These are phyloP conservation scores for Phialophora chinensis DNA, from an alignment of 2,329 filamentous ascomycete genomes.

Conservation along the genomic window DNA sequence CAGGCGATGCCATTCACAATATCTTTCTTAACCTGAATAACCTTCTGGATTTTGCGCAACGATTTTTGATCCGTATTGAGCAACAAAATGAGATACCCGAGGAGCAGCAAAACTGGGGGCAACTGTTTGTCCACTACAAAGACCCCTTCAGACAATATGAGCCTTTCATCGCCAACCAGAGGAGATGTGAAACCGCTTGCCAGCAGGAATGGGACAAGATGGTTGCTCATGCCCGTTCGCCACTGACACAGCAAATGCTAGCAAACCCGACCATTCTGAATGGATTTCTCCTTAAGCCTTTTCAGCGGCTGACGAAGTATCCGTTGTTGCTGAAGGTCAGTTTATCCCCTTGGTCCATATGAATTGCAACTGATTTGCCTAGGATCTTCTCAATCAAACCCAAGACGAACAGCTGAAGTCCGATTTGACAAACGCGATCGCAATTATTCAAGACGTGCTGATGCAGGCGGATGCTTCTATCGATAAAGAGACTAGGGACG, in stretches of 20 bases:
- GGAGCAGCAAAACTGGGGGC: conserved; percentile 86
- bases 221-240: conserved; percentile 68
- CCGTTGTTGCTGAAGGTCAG: conserved; percentile 82
- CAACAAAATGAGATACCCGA: conserved; percentile 86
- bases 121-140: conserved; percentile 83
- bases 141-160: conserved; percentile 92
- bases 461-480: conserved; percentile 89
- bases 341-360: conserved; percentile 21
- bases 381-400: conserved; percentile 87
- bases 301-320: conserved; percentile 94
- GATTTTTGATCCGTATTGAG: conserved; percentile 94
- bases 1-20: conserved; percentile 87
- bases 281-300: conserved; percentile 93
- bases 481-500: conserved; percentile 80
- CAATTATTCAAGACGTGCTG: conserved; percentile 80
- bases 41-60: conserved; percentile 91
- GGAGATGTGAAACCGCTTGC: conserved; percentile 84
- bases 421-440: conserved; percentile 78
- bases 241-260: conserved; percentile 74
- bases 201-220: conserved; percentile 88
- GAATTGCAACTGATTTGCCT: conserved; percentile 24
- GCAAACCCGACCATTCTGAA: conserved; percentile 86
- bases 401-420: conserved; percentile 71
- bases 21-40: conserved; percentile 97
- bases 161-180: conserved; percentile 95